A percentile compares a stretch with the other conserved stretches of the same genome.
Conservation (phyloP, 371 early-diverging fungal species). For the Lichtheimia hyalospora region DNA sequence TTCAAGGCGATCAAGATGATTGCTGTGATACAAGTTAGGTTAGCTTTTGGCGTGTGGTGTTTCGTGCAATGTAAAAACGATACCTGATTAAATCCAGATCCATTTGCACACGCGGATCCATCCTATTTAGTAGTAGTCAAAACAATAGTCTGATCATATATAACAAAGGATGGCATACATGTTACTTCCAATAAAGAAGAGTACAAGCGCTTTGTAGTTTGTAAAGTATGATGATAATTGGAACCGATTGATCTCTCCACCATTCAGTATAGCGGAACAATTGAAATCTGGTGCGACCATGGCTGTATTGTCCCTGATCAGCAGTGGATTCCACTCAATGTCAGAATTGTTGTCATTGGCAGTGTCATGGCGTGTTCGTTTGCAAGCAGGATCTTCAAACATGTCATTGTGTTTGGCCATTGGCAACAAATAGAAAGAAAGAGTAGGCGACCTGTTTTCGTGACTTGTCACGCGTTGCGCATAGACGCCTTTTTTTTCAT, state of each 20-base stretch:
- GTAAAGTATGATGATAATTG: neutral
- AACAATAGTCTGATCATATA: neutral
- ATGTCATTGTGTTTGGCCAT: too few relatives aligned
- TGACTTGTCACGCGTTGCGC: too few relatives aligned
- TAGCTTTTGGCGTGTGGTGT: too few relatives aligned
- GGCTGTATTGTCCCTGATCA: neutral
- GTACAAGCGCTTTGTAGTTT: neutral
- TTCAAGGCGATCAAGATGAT: too few relatives aligned
- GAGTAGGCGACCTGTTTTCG: too few relatives aligned
- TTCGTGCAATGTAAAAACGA: neutral
- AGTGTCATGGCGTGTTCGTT: too few relatives aligned
- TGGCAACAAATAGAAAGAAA: too few relatives aligned
- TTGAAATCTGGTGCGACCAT: slow-evolving; percentile 10
- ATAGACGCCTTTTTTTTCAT: too few relatives aligned
- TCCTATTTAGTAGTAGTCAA: neutral
- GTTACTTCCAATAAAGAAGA: neutral
- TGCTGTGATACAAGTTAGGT: too few relatives aligned
- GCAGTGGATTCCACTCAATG: too few relatives aligned
- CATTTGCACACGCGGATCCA: neutral
- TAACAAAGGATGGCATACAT: neutral
- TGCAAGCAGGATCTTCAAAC: too few relatives aligned
- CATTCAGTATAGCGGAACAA: neutral
- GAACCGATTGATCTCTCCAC: neutral
- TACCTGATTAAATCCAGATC: neutral
- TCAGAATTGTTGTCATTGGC: too few relatives aligned